Base-by-base conservation (phyloP, 257 asterid species). In the Solanum paucissectum region DNA sequence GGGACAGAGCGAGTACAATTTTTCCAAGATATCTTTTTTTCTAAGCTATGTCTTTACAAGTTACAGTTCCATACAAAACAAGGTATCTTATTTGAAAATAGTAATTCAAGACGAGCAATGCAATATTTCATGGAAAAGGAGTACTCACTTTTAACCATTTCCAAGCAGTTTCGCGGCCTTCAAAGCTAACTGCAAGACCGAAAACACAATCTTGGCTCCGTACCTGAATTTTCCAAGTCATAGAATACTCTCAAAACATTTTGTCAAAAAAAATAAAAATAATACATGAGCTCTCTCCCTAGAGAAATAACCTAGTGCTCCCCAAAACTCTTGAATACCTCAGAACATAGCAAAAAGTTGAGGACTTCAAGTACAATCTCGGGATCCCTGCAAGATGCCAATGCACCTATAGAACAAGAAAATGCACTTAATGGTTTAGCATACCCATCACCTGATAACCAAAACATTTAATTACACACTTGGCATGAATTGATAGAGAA, bases 201-300 rank as follows among this genome's bases (percentile, higher is more conserved):
- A 88, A 40, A 83, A 97, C 95, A 87, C 92, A 98, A 88, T 97
- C 98, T 92, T 95, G 99, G 93, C 96, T 95, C 92, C 99, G 91
- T 42, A 97, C 99, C 99, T 97, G 81, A 85, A 88, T 77, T 52
- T 27, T 88, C 83, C 36, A 72, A 55, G 38, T 33, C 38, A 87
- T 75, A 76, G 36, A 82, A 77, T 55, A 69, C 29, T 68, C 40
- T 29, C 49, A 16, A 49, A 87, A 46, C 36, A 46, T n/a, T 52
- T 21, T 81, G 84, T 12, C 66, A 64, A 46, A 44, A 86, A 86
- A 38, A n/a, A 46, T 2, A 52, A 55, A 2, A 52, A 36, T 29
- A n/a, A 27, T 32, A n/a, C 52, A 73, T 34, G 81, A 33, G 52
- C 37, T 25, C 85, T 46, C 42, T 6, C 42, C 8, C 25, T 34